These are phyloP conservation scores for Paramicrosporidium saccamoebae DNA, from an alignment of 371 early-diverging fungal species.

Conservation along the genomic window DNA sequence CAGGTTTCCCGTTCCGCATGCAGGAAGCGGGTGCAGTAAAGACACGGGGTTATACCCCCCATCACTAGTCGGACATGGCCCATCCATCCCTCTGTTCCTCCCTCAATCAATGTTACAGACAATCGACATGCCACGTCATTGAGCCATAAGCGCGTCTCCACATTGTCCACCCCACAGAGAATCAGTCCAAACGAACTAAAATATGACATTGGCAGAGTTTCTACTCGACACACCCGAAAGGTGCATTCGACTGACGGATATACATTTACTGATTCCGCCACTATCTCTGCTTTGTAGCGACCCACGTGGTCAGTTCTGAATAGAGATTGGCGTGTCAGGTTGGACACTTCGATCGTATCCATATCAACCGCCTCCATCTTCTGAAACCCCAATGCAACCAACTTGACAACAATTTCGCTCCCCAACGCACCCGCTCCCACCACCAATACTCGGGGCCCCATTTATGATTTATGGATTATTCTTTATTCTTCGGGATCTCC, in stretches of 20 bases:
- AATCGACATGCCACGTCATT: conserved; percentile 42
- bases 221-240: neutral
- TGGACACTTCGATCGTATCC: conserved; percentile 37
- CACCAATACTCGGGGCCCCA: conserved; percentile 12
- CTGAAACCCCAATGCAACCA: conserved; percentile 19
- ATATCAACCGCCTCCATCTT: conserved; percentile 33
- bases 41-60: conserved; percentile 38
- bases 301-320: conserved; percentile 45
- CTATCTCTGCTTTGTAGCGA: conserved; percentile 40
- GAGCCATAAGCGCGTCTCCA: conserved; percentile 86
- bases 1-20: conserved; percentile 16
- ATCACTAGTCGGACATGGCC: conserved; percentile 74
- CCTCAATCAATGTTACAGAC: conserved; percentile 41
- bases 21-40: conserved; percentile 50
- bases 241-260: neutral
- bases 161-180: conserved; percentile 71
- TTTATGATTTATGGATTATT: too few species aligned
- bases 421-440: conserved; percentile 20
- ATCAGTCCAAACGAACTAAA: conserved; percentile 53
- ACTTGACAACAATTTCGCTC: conserved; percentile 25
- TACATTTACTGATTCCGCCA: conserved; percentile 54
- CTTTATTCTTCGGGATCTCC: too few species aligned
- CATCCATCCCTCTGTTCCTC: conserved; percentile 85
- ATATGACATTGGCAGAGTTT: conserved; percentile 14
- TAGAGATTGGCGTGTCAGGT: conserved; percentile 41